A percentile compares a stretch with the other conserved stretches of the same genome.
Evolutionary conservation across 305 asterid species (phyloP).

Genomic region (Solanum hybrid): DNA sequence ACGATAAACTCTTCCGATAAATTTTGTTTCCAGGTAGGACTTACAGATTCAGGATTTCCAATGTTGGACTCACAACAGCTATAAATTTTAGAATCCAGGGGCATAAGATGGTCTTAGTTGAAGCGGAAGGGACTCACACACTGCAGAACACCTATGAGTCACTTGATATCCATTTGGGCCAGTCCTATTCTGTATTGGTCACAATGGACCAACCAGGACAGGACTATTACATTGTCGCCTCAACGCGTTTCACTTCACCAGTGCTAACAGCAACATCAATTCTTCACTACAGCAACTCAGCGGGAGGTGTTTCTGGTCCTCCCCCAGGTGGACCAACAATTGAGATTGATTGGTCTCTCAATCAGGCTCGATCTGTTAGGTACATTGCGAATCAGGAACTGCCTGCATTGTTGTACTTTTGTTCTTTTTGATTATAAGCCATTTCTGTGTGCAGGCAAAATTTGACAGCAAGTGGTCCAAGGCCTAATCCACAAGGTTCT

Average conservation of each 20-base stretch:
- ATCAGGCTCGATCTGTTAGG: conserved; percentile 33
- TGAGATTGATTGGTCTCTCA: conserved; percentile 33
- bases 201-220: conserved; percentile 24
- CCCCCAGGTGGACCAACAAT: conserved; percentile 26
- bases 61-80: conserved; percentile 25
- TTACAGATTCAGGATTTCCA: conserved; percentile 27
- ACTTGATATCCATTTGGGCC: conserved; percentile 31
- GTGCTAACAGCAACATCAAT: conserved; percentile 21
- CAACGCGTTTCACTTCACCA: conserved; percentile 25
- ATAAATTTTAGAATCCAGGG: conserved; percentile 31
- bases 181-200: conserved; percentile 25
- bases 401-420: no score
- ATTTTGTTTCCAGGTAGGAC: conserved; percentile 19
- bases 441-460: conserved; percentile 16
- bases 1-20: background rate
- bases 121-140: conserved; percentile 31
- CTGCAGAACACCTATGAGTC: conserved; percentile 23
- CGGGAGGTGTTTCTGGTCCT: conserved; percentile 17
- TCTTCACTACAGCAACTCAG: conserved; percentile 25
- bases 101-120: conserved; percentile 28
- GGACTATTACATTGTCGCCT: conserved; percentile 20
- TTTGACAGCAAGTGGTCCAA: conserved; percentile 30
- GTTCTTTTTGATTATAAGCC: background rate
- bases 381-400: background rate
- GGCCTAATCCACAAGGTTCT: conserved; percentile 35